Evolutionary conservation across 768 basidiomycete species (phyloP).

Genomic region (Cystoderma amianthinum): DNA sequence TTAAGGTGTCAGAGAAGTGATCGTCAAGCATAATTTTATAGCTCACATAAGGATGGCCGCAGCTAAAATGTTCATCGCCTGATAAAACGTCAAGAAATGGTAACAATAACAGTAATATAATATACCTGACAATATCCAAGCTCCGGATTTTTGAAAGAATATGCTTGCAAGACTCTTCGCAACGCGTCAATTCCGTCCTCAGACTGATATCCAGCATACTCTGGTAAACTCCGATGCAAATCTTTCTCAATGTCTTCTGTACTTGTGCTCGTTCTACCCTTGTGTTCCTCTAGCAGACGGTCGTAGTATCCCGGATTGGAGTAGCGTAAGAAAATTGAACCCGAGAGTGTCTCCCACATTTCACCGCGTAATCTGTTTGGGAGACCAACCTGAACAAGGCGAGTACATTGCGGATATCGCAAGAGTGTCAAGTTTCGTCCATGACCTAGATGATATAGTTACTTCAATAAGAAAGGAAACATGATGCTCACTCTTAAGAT

Average conservation of each 20-base stretch:
- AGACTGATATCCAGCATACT: constrained; percentile 93
- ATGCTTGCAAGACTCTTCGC: constrained; percentile 88
- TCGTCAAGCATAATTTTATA: background rate
- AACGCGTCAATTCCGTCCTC: constrained; percentile 82
- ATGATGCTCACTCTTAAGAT: constrained; percentile 60
- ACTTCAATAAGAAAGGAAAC: background rate
- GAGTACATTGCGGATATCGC: constrained; percentile 93
- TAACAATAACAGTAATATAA: constrained; percentile 5
- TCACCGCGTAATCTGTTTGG: constrained; percentile 93
- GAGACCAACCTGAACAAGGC: constrained; percentile 95
- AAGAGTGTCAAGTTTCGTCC: constrained; percentile 93
- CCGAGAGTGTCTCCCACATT: constrained; percentile 97
- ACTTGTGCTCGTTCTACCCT: constrained; percentile 74
- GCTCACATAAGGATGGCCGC: constrained; percentile 90
- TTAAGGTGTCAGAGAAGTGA: constrained; percentile 5
- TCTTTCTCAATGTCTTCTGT: constrained; percentile 99
- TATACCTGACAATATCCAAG: constrained; percentile 89
- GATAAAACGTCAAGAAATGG: constrained; percentile 4
- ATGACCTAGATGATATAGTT: constrained; percentile 47
- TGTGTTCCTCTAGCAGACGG: constrained; percentile 66
- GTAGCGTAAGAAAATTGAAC: constrained; percentile 87
- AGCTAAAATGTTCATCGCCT: constrained; percentile 97
- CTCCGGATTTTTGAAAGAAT: constrained; percentile 92
- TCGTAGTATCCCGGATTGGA: constrained; percentile 80
- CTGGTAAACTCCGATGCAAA: constrained; percentile 89